phyloP scores from a whole-genome alignment of 352 stramenopile genomes.

The Globisporangium nagaii region DNA sequence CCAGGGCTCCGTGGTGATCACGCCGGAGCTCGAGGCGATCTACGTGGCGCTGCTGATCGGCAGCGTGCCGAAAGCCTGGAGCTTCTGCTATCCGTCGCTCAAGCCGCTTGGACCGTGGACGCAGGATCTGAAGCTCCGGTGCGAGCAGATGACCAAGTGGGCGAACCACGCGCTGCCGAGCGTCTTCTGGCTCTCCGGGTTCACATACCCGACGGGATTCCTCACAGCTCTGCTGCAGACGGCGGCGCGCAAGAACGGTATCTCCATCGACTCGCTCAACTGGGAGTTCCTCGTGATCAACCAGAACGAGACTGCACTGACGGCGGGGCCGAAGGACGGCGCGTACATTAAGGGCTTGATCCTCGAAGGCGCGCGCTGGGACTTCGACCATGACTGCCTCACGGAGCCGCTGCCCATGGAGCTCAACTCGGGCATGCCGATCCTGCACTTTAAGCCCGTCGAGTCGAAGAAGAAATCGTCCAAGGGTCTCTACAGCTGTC shows the following conservation, averaged over 20 bases:
- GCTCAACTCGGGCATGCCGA: slow-evolving; percentile 87
- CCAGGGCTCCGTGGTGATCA: slow-evolving; percentile 94
- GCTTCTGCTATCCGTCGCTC: slow-evolving; percentile 92
- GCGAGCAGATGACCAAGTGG: slow-evolving; percentile 91
- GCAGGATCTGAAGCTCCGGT: slow-evolving; percentile 85
- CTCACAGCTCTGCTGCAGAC: slow-evolving; percentile 95
- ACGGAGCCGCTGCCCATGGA: slow-evolving; percentile 91
- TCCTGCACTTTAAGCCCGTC: slow-evolving; percentile 94
- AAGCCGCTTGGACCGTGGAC: slow-evolving; percentile 93
- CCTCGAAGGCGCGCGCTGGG: slow-evolving; percentile 90
- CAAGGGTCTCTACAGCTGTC: slow-evolving; percentile 92
- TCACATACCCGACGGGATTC: slow-evolving; percentile 96
- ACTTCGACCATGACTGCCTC: slow-evolving; percentile 88
- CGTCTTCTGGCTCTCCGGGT: slow-evolving; percentile 94
- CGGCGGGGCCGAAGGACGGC: slow-evolving; percentile 81
- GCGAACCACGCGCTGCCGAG: slow-evolving; percentile 73
- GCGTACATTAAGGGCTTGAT: slow-evolving; percentile 91
- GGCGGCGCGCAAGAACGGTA: slow-evolving; percentile 90
- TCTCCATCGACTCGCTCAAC: slow-evolving; percentile 93
- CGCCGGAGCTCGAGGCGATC: slow-evolving; percentile 90
- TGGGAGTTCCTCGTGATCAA: slow-evolving; percentile 95
- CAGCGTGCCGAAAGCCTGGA: slow-evolving; percentile 88
- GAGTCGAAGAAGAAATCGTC: slow-evolving; percentile 92
- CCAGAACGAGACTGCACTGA: slow-evolving; percentile 80
- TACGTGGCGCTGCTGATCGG: slow-evolving; percentile 89